Evolutionary conservation across 768 basidiomycete genomes (phyloP).

Genomic region (Naganishia onofrii): DNA sequence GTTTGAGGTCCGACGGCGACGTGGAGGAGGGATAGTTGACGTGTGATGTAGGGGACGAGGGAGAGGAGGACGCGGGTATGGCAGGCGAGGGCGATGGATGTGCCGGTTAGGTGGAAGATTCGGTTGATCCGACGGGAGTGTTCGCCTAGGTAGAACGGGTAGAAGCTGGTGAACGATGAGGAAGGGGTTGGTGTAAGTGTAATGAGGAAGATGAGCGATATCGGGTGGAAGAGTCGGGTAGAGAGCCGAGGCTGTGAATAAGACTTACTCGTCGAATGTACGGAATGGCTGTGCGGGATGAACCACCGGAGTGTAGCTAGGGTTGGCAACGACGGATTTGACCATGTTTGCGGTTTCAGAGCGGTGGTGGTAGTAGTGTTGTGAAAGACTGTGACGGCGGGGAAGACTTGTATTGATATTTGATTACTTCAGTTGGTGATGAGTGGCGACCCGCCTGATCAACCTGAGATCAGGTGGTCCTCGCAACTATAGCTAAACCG

Average conservation of each 20-base stretch:
- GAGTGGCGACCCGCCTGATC: background rate
- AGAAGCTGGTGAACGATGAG: constrained; percentile 37
- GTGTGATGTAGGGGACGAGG: constrained; percentile 29
- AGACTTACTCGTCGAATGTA: constrained; percentile 4
- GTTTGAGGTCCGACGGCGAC: constrained; percentile 5
- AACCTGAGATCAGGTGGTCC: background rate
- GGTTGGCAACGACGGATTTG: constrained; percentile 14
- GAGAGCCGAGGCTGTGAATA: too few species aligned
- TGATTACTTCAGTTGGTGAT: too few species aligned
- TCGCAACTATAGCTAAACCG: background rate
- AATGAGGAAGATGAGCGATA: background rate
- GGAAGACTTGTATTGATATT: too few species aligned
- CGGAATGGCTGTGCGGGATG: constrained; percentile 20
- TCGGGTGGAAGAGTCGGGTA: too few species aligned
- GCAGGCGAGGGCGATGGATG: constrained; percentile 31
- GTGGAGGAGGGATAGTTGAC: constrained; percentile 17
- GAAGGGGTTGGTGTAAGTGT: background rate
- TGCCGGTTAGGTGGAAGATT: constrained; percentile 39
- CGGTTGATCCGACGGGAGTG: constrained; percentile 37
- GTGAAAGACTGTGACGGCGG: too few species aligned
- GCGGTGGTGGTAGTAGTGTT: background rate
- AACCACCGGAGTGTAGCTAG: constrained; percentile 21
- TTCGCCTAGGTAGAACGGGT: constrained; percentile 47
- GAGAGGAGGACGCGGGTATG: constrained; percentile 33
- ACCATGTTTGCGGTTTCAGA: constrained; percentile 8